Evolutionary conservation across 441 rosid species (phyloP).

Genomic region (Erodium chrysanthum): DNA sequence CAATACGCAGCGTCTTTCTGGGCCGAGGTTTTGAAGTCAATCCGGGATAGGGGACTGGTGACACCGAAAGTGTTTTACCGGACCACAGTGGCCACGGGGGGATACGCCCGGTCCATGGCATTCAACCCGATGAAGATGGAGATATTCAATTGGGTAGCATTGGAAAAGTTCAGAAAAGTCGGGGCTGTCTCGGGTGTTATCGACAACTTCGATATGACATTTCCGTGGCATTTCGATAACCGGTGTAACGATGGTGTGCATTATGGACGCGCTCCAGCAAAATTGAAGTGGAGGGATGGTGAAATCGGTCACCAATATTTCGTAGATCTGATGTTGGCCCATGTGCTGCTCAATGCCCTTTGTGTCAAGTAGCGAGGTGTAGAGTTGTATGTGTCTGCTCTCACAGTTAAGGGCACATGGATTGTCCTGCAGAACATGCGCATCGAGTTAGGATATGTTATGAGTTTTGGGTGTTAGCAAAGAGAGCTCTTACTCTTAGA

Average conservation of each 20-base stretch:
- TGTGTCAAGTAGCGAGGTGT: slow-evolving; percentile 30
- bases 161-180: slow-evolving; percentile 56
- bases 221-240: slow-evolving; percentile 88
- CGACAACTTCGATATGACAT: slow-evolving; percentile 83
- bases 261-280: slow-evolving; percentile 74
- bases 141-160: slow-evolving; percentile 53
- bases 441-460: too few species aligned
- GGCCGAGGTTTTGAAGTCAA: slow-evolving; percentile 50
- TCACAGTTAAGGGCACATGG: too few species aligned
- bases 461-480: too few species aligned
- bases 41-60: slow-evolving; percentile 45
- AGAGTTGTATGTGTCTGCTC: too few species aligned
- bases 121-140: slow-evolving; percentile 94
- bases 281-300: slow-evolving; percentile 87
- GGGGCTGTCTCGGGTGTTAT: slow-evolving; percentile 59
- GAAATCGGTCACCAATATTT: slow-evolving; percentile 92
- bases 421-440: too few species aligned
- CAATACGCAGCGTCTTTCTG: slow-evolving; percentile 62
- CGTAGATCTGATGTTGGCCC: slow-evolving; percentile 83
- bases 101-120: slow-evolving; percentile 59
- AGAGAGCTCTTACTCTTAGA: too few species aligned
- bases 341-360: slow-evolving; percentile 62
- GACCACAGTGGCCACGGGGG: slow-evolving; percentile 76
- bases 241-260: slow-evolving; percentile 89
- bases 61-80: slow-evolving; percentile 60